A percentile compares a stretch with the other conserved stretches of the same genome.
Evolutionary conservation across 163 green algal species (phyloP).

Genomic region (Scenedesmus sp.): DNA sequence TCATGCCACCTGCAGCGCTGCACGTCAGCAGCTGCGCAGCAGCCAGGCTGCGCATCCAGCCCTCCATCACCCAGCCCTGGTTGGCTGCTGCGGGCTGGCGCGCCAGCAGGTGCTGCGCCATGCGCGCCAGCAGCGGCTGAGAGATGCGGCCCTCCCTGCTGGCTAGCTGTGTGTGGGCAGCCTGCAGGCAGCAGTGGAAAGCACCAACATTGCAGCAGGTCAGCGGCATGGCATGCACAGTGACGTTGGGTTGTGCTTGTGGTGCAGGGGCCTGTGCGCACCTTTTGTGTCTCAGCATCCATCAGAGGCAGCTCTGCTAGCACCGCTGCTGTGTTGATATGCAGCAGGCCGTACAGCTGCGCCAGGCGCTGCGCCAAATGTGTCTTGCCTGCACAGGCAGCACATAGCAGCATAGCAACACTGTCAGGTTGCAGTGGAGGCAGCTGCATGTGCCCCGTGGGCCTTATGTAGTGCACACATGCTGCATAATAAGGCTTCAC

Average conservation of each 20-base stretch:
- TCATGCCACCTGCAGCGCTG: background rate
- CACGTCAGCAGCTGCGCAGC: slow-evolving; percentile 36
- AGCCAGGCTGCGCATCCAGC: slow-evolving; percentile 70
- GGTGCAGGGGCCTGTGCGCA: background rate
- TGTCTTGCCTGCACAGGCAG: slow-evolving; percentile 55
- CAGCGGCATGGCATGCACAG: background rate
- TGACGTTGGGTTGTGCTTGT: too few relatives aligned
- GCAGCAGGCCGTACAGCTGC: slow-evolving; percentile 52
- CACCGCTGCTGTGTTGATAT: slow-evolving; percentile 54
- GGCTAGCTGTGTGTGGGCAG: slow-evolving; percentile 28
- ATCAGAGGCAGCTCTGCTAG: slow-evolving; percentile 53
- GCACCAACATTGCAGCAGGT: background rate
- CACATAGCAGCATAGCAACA: background rate
- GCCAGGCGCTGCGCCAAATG: slow-evolving; percentile 54
- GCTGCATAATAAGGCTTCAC: background rate
- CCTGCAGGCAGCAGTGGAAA: slow-evolving; percentile 17
- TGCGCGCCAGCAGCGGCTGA: slow-evolving; percentile 44
- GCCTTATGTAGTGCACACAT: background rate
- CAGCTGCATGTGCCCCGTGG: background rate
- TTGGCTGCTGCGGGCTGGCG: slow-evolving; percentile 37
- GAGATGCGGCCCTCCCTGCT: slow-evolving; percentile 51
- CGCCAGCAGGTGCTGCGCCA: slow-evolving; percentile 58
- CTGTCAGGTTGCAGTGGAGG: too few relatives aligned
- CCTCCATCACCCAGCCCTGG: slow-evolving; percentile 82
- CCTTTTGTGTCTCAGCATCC: slow-evolving; percentile 54